Evolutionary conservation across 768 basidiomycete species (phyloP).

Genomic region (Hypsizygus marmoreus): DNA sequence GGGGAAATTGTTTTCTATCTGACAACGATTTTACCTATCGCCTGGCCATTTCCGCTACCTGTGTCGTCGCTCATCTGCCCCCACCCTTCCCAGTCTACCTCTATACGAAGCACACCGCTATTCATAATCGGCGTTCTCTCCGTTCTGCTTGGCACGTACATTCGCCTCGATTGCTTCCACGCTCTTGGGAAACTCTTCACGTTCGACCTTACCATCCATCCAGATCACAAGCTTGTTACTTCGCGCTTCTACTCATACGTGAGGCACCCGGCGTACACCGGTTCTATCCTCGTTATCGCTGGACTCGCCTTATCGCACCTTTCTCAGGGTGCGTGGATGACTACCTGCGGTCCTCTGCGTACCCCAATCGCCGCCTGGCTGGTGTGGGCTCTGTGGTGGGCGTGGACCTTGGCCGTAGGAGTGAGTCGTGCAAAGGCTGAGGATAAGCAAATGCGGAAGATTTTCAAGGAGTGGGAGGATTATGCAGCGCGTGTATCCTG

Average conservation of each 20-base stretch:
- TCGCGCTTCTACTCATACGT: slow-evolving; percentile 45
- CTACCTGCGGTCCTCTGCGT: slow-evolving; percentile 31
- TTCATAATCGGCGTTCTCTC: slow-evolving; percentile 38
- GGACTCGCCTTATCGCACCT: slow-evolving; percentile 43
- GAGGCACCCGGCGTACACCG: slow-evolving; percentile 51
- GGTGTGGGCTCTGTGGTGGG: slow-evolving; percentile 40
- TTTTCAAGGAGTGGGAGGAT: slow-evolving; percentile 48
- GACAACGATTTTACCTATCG: slow-evolving; percentile 17
- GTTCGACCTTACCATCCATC: slow-evolving; percentile 49
- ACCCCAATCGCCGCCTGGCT: slow-evolving; percentile 22
- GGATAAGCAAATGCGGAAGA: slow-evolving; percentile 44
- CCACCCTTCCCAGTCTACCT: slow-evolving; percentile 18
- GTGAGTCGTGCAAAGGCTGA: slow-evolving; percentile 48
- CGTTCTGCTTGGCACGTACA: slow-evolving; percentile 35
- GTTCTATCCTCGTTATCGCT: slow-evolving; percentile 42
- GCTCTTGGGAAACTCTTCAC: slow-evolving; percentile 48
- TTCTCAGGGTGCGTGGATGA: slow-evolving; percentile 40
- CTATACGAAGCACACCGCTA: slow-evolving; percentile 28
- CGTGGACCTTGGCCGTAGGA: slow-evolving; percentile 43
- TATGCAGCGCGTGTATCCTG: slow-evolving; percentile 43
- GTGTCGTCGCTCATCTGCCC: slow-evolving; percentile 30
- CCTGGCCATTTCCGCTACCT: slow-evolving; percentile 32
- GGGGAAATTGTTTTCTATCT: slow-evolving; percentile 21
- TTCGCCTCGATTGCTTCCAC: slow-evolving; percentile 45
- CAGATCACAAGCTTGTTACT: slow-evolving; percentile 43